Conservation (phyloP, 805 yeast species). For the Candida taoyuanica region DNA sequence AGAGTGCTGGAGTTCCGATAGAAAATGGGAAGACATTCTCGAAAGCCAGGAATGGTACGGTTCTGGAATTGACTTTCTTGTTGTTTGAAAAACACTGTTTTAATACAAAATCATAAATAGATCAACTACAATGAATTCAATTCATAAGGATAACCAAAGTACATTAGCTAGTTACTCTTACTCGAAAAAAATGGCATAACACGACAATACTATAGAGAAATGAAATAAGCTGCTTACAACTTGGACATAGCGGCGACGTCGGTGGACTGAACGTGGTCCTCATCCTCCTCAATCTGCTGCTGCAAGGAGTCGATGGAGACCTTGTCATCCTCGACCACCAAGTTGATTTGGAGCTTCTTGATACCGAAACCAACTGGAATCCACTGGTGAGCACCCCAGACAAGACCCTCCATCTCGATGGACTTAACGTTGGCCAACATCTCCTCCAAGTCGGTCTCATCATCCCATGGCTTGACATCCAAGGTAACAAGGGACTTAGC, state of each 20-base stretch:
- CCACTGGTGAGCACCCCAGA: conserved; percentile 97
- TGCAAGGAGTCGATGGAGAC: conserved; percentile 91
- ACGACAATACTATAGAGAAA: conserved; percentile 7
- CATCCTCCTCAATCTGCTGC: conserved; percentile 73
- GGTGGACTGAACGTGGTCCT: conserved; percentile 99
- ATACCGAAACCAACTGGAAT: conserved; percentile 99
- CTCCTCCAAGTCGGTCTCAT: conserved; percentile 93
- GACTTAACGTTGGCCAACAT: conserved; percentile 82
- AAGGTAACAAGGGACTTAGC: conserved; percentile 96
- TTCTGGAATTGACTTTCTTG: conserved; percentile 46
- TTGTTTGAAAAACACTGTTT: conserved; percentile 13
- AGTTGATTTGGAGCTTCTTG: conserved; percentile 97
- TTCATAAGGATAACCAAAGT: conserved; percentile 11
- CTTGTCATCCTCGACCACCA: conserved; percentile 95
- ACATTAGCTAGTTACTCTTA: conserved; percentile 15
- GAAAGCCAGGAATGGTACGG: conserved; percentile 42
- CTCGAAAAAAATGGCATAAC: conserved; percentile 4
- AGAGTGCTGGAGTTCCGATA: conserved; percentile 43
- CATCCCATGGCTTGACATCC: conserved; percentile 99
- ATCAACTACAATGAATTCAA: neutral
- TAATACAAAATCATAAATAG: neutral
- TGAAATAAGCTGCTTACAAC: conserved; percentile 50
- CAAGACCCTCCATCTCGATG: conserved; percentile 86
- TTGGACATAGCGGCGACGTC: conserved; percentile 98
- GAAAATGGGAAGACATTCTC: conserved; percentile 40